Conservation (phyloP, 2,329 filamentous ascomycete genomes). For the Pezicula neosporulosa region DNA sequence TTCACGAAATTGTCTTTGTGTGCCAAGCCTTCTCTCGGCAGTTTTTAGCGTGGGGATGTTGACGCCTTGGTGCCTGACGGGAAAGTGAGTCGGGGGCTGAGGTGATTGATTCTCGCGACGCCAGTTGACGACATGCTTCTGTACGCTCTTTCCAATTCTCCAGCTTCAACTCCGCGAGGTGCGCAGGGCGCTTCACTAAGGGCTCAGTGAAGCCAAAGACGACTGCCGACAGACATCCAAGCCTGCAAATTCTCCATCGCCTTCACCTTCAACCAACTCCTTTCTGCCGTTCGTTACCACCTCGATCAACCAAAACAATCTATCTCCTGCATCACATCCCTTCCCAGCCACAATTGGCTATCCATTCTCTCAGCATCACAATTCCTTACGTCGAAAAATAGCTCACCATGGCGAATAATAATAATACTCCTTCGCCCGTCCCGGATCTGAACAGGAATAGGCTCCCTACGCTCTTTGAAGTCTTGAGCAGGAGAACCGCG, state of each 20-base stretch:
- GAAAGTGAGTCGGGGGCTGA: too few species aligned
- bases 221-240: too few species aligned
- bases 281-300: background rate
- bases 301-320: background rate
- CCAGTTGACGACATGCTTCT: too few species aligned
- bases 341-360: background rate
- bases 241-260: too few species aligned
- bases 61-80: too few species aligned
- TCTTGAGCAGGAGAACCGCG: slow-evolving; percentile 88
- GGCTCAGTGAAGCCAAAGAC: too few species aligned
- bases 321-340: background rate
- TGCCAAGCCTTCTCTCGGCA: background rate
- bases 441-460: slow-evolving; percentile 70
- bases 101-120: too few species aligned
- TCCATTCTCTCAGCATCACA: background rate
- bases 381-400: background rate
- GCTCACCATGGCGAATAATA: slow-evolving; percentile 19
- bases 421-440: slow-evolving; percentile 47
- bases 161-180: too few species aligned
- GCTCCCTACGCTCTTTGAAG: slow-evolving; percentile 92
- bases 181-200: too few species aligned
- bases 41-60: too few species aligned
- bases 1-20: slow-evolving; percentile 14
- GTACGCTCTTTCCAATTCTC: too few species aligned
- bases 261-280: too few species aligned